Evolutionary conservation across 2,329 filamentous ascomycete species (phyloP).

Genomic region (Botryotinia calthae): DNA sequence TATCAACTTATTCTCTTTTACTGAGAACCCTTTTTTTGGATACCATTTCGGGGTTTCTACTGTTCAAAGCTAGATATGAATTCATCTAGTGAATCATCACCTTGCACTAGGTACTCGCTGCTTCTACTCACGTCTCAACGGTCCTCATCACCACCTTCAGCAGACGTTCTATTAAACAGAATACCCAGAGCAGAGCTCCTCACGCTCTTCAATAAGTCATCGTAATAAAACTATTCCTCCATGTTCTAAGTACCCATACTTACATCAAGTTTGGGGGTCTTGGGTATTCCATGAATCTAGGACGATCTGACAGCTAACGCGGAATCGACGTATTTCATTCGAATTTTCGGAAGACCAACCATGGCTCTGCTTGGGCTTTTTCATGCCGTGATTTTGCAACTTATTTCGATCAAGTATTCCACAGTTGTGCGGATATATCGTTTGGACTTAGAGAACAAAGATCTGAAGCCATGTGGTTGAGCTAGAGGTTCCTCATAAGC

Average conservation of each 20-base stretch:
- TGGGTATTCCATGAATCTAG: constrained; percentile 7
- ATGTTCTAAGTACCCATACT: background rate
- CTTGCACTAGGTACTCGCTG: too few relatives aligned
- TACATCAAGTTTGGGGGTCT: constrained; percentile 22
- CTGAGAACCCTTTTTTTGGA: too few relatives aligned
- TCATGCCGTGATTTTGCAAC: background rate
- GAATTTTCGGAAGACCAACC: background rate
- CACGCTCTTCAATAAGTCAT: background rate
- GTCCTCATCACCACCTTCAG: background rate
- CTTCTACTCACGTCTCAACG: too few relatives aligned
- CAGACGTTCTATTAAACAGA: too few relatives aligned
- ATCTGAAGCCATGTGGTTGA: constrained; percentile 13
- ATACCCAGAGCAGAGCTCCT: too few relatives aligned
- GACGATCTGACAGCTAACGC: background rate
- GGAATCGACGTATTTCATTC: background rate
- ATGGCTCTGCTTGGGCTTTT: background rate
- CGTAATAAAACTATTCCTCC: background rate
- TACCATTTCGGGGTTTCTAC: background rate
- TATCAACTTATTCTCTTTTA: background rate
- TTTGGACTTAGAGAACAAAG: constrained; percentile 23
- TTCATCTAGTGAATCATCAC: too few relatives aligned
- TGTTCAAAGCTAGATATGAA: background rate
- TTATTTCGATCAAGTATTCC: constrained; percentile 25
- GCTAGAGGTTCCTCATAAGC: constrained; percentile 2
- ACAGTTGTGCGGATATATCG: constrained; percentile 24